Evolutionary conservation across 2,329 filamentous ascomycete species (phyloP), one percentile per base, ranked within the genome.

Genomic region (Phyllosticta ampelicida): DNA sequence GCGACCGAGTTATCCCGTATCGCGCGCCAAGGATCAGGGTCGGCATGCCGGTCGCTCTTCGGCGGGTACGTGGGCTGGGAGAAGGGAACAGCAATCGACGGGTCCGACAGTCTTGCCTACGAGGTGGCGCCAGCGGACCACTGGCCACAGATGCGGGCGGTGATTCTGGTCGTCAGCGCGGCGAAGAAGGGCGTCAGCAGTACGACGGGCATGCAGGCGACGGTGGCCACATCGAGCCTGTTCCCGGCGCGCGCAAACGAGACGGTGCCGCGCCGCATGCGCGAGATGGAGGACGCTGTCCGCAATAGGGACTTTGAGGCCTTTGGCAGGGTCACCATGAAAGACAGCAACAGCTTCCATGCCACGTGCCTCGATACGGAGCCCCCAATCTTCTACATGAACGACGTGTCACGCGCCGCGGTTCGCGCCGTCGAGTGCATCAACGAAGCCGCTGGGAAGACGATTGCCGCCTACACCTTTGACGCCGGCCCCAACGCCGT

Each of bases 331-430:
- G 81, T 96, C 62, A 96, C 94, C 16, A 99, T 96, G 91, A 86
- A 86, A 72, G 94, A 99, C 71, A 95, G 88, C 70, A 99, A 99
- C 77, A 89, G 85, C 60, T 99, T 99, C 84, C 94, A 99, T 73
- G 89, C 94, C 44, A 90, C 86, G 59, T 97, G 94, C 72, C 78
- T 95, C 65, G 94, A 99, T 71, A 97, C 94, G 1, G 90, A 90
- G 75, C 94, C 95, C 51, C 94, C 95, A 18, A 99, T 99, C 70
- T 96, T 96, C 75, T 99, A 99, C 79, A 86, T 99, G 80, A 99
- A 96, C 75, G 94, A 99, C 70, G 86, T 92, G 16, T 92, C 87
- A 19, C 80, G 87, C 44, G 90, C 92, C 1, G 90, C 92, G 5
- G 89, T 99, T 61, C 82, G 89, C 55, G 85, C 90, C 16, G 91